Conservation (phyloP, 2,329 filamentous ascomycete species). For the Talaromyces rugulosus region DNA sequence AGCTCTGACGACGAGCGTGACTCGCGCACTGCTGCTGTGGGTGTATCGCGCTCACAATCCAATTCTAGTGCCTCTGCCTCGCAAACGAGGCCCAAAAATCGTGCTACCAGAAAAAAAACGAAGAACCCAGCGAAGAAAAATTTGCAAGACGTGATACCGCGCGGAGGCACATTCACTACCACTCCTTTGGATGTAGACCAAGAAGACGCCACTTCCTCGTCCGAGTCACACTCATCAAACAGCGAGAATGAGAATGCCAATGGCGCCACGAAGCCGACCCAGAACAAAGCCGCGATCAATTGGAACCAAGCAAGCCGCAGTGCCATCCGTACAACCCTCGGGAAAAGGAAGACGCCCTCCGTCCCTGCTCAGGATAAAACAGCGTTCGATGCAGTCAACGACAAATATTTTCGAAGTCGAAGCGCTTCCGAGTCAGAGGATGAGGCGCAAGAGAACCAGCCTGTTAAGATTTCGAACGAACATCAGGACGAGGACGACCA, state of each 20-base stretch:
- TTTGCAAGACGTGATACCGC: slow-evolving; percentile 34
- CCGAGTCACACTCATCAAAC: slow-evolving; percentile 22
- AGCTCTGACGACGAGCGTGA: slow-evolving; percentile 34
- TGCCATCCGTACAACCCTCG: slow-evolving; percentile 40
- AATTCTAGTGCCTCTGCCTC: slow-evolving; percentile 21
- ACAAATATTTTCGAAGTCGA: slow-evolving; percentile 33
- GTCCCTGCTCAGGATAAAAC: slow-evolving; percentile 13
- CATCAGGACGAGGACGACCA: neutral
- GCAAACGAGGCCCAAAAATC: slow-evolving; percentile 21
- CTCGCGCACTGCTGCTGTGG: slow-evolving; percentile 45
- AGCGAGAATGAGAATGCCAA: slow-evolving; percentile 16
- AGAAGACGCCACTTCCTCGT: slow-evolving; percentile 26
- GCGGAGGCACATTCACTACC: slow-evolving; percentile 31
- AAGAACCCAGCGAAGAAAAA: slow-evolving; percentile 20
- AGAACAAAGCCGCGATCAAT: slow-evolving; percentile 27
- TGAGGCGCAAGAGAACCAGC: slow-evolving; percentile 9
- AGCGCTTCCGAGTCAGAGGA: slow-evolving; percentile 26
- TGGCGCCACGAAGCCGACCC: slow-evolving; percentile 3
- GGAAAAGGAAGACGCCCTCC: slow-evolving; percentile 21
- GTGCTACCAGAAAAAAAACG: slow-evolving; percentile 24
- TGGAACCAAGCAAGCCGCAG: slow-evolving; percentile 44
- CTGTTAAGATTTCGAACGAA: neutral
- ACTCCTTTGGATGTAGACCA: slow-evolving; percentile 29
- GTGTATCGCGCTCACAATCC: slow-evolving; percentile 30
- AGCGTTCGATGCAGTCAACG: slow-evolving; percentile 33